These are phyloP conservation scores for Neonectria punicea DNA, from an alignment of 2,329 filamentous ascomycete genomes.

Conservation along the genomic window DNA sequence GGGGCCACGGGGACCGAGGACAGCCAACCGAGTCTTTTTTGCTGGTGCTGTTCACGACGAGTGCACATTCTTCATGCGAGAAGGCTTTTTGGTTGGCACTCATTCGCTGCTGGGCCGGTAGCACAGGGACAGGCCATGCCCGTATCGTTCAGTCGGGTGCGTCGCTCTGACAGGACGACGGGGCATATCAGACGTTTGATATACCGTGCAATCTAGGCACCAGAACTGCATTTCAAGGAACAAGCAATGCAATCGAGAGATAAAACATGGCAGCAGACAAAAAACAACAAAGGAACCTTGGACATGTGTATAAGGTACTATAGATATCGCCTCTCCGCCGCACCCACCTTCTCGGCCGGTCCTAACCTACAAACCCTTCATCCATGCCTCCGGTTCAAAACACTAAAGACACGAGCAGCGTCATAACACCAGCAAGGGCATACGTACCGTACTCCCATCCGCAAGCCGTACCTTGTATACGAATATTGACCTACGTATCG, in stretches of 20 bases:
- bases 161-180: background rate
- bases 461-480: background rate
- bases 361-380: background rate
- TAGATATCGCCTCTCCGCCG: background rate
- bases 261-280: background rate
- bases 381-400: background rate
- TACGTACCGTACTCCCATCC: constrained; percentile 1
- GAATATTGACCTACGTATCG: background rate
- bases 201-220: constrained; percentile 7
- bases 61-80: constrained; percentile 5
- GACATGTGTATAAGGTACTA: background rate
- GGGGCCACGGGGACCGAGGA: constrained; percentile 14
- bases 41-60: background rate
- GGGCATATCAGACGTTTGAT: background rate
- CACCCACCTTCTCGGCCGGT: background rate
- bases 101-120: constrained; percentile 1
- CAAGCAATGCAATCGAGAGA: constrained; percentile 1
- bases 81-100: background rate
- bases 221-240: background rate
- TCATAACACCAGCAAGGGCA: background rate
- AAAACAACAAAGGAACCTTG: background rate
- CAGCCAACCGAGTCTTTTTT: background rate
- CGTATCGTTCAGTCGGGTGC: background rate
- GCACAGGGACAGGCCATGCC: background rate
- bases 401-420: constrained; percentile 2